These are phyloP conservation scores for Coccomyxa sp. DNA, from an alignment of 139 green algal species.

Conservation along the genomic window DNA sequence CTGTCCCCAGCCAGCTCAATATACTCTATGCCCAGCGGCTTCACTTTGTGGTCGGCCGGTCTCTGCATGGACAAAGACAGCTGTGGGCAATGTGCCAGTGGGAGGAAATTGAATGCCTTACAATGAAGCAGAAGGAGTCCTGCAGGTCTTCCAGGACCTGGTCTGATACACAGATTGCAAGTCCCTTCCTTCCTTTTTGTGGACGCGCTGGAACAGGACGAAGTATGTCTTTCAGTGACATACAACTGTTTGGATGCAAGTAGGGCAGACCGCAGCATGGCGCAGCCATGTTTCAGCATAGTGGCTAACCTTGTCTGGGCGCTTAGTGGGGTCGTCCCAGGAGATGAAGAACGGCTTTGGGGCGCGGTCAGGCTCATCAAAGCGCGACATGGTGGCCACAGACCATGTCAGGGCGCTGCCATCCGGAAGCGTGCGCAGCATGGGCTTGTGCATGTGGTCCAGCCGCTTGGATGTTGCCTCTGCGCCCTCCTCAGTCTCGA, in stretches of 20 bases:
- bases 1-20: conserved; percentile 13
- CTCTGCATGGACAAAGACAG: conserved; percentile 6
- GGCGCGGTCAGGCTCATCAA: conserved; percentile 1
- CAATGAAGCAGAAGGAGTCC: too few species aligned
- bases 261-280: too few species aligned
- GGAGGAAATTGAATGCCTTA: too few species aligned
- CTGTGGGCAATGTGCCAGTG: not conserved
- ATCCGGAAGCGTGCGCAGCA: conserved; percentile 10
- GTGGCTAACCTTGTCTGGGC: conserved; percentile 16
- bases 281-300: too few species aligned
- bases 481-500: conserved; percentile 2
- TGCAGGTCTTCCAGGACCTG: too few species aligned
- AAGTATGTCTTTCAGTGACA: too few species aligned
- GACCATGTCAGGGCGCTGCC: conserved; percentile 12
- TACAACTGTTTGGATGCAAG: too few species aligned
- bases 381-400: conserved; percentile 9
- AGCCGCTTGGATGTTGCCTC: not conserved
- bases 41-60: conserved; percentile 10
- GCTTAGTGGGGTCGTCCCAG: conserved; percentile 13
- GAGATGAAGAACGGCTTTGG: conserved; percentile 22
- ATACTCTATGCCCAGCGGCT: conserved; percentile 12
- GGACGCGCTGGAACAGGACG: too few species aligned
- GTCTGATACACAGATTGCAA: too few species aligned
- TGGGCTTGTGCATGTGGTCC: not conserved
- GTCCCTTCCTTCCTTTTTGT: too few species aligned